Evolutionary conservation across 345 rosid species (phyloP).

Genomic region (Eucalyptus polybractea): DNA sequence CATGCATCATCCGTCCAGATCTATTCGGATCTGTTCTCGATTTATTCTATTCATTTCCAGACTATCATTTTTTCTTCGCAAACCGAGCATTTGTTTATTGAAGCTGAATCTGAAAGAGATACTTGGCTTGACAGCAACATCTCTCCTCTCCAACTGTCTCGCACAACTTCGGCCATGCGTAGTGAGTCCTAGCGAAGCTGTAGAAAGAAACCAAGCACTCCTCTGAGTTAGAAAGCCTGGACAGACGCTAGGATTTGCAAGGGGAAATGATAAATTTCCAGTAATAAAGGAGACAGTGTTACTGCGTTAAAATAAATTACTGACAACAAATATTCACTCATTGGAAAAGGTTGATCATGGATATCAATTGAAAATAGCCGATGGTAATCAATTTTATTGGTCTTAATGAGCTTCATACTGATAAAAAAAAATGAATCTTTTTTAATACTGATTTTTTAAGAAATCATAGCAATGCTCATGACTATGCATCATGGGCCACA

Average conservation of each 20-base stretch:
- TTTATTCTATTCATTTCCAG: not conserved
- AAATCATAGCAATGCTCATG: not conserved
- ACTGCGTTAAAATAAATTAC: not conserved
- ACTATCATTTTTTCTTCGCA: not conserved
- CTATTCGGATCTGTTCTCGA: not conserved
- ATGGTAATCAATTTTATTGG: not conserved
- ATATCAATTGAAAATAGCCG: not conserved
- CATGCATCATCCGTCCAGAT: not conserved
- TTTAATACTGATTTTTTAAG: not conserved
- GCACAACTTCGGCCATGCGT: fast-evolving
- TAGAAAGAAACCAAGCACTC: not conserved
- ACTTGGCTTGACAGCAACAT: not conserved
- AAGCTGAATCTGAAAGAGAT: not conserved
- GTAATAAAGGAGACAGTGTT: not conserved
- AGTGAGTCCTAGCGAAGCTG: not conserved
- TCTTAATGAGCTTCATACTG: not conserved
- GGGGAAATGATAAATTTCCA: not conserved
- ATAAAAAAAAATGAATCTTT: not conserved
- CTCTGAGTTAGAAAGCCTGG: not conserved
- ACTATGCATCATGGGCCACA: not conserved
- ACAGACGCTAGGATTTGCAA: not conserved
- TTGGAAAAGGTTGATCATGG: not conserved
- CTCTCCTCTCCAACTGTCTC: not conserved
- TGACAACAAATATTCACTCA: not conserved
- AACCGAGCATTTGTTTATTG: not conserved